phyloP scores from a whole-genome alignment of 2,329 filamentous ascomycete species.

The Talaromyces sp. region DNA sequence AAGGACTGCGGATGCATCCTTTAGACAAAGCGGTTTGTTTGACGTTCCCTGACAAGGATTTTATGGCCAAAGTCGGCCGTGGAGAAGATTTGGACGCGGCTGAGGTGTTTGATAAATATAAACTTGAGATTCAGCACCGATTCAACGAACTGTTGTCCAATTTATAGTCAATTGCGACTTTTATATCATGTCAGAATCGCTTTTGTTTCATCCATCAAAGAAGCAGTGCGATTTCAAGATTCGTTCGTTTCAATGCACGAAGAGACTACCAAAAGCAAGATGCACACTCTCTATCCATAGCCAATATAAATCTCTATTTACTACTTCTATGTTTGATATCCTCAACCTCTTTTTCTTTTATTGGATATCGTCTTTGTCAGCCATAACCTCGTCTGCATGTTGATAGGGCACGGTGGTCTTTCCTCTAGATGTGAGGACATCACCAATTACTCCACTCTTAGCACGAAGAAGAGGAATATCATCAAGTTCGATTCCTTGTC shows the following conservation, averaged over 20 bases:
- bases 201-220: background rate
- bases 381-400: background rate
- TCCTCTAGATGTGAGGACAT: background rate
- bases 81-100: background rate
- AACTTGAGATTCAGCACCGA: slow-evolving; percentile 1
- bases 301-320: background rate
- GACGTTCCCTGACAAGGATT: background rate
- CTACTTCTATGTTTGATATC: background rate
- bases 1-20: slow-evolving; percentile 12
- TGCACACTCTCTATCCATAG: background rate
- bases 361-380: background rate
- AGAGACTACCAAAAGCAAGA: background rate
- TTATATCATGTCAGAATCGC: background rate
- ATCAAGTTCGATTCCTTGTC: background rate
- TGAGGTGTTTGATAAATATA: background rate
- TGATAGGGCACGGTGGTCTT: background rate
- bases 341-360: background rate
- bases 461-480: background rate
- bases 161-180: background rate
- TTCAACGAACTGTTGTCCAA: background rate
- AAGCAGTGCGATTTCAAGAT: background rate
- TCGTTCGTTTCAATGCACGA: background rate
- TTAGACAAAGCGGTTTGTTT: background rate
- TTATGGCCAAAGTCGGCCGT: background rate
- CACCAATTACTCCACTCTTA: too few species aligned